phyloP scores from a whole-genome alignment of 2,329 filamentous ascomycete genomes.

The Fusarium succisae region DNA sequence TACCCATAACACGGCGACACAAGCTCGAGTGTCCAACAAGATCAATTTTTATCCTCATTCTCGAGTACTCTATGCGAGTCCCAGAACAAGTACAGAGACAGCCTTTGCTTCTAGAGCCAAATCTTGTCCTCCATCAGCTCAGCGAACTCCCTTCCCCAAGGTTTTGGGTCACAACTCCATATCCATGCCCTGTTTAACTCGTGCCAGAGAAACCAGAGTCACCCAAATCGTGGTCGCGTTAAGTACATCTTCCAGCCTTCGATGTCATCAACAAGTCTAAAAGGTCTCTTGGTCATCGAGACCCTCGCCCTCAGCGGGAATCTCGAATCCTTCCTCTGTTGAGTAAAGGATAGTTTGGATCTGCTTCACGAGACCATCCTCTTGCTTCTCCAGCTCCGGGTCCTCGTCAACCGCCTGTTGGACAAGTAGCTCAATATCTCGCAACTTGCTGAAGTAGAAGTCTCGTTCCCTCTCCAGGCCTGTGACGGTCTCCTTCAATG shows the following conservation, averaged over 20 bases:
- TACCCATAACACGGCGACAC: conserved; percentile 1
- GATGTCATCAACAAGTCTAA: conserved; percentile 49
- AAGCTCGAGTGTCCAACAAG: conserved; percentile 28
- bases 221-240: conserved; percentile 42
- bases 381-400: conserved; percentile 92
- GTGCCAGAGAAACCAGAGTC: conserved; percentile 21
- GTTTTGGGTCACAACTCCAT: conserved; percentile 42
- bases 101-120: conserved; percentile 40
- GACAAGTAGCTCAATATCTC: conserved; percentile 94
- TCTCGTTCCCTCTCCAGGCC: conserved; percentile 96
- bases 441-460: conserved; percentile 98
- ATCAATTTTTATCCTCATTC: conserved; percentile 28
- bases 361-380: conserved; percentile 90
- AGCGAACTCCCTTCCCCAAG: conserved; percentile 30
- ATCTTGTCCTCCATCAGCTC: conserved; percentile 25
- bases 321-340: conserved; percentile 93
- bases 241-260: conserved; percentile 34
- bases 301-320: conserved; percentile 79
- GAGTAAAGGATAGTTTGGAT: conserved; percentile 98
- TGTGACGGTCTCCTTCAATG: conserved; percentile 93
- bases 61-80: conserved; percentile 16
- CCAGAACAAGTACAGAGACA: conserved; percentile 33
- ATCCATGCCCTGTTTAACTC: conserved; percentile 38
- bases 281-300: conserved; percentile 85
- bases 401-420: conserved; percentile 94